Evolutionary conservation across 441 rosid genomes (phyloP).

Genomic region (Populus hybrid): DNA sequence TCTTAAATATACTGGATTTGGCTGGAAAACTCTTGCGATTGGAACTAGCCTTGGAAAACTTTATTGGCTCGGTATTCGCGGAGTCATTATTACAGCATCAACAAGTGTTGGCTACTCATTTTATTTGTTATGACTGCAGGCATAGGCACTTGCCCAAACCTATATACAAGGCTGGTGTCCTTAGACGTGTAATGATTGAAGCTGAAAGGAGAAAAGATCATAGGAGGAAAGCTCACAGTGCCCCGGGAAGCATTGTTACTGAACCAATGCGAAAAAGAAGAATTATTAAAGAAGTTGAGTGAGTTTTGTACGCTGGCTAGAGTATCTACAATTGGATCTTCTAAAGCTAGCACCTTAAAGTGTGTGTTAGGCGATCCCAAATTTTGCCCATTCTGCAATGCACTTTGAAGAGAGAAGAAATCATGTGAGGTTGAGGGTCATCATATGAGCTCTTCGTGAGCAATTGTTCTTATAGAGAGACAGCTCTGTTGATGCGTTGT

Average conservation of each 20-base stretch:
- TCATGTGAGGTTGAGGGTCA: too few relatives aligned
- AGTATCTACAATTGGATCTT: neutral
- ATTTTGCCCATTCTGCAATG: too few relatives aligned
- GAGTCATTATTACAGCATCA: neutral
- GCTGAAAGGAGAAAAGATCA: constrained; percentile 70
- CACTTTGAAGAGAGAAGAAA: too few relatives aligned
- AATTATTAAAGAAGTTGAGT: constrained; percentile 80
- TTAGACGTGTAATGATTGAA: constrained; percentile 50
- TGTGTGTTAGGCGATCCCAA: too few relatives aligned
- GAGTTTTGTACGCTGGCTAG: constrained; percentile 10
- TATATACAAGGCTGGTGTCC: constrained; percentile 61
- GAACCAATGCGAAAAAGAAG: constrained; percentile 62
- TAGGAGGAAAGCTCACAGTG: constrained; percentile 82
- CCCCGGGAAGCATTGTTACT: constrained; percentile 63
- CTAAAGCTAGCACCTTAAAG: too few relatives aligned
- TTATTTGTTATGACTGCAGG: constrained; percentile 38
- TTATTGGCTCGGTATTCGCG: too few relatives aligned
- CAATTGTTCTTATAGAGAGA: too few relatives aligned
- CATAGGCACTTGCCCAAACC: constrained; percentile 90
- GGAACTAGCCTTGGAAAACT: too few relatives aligned
- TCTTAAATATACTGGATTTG: neutral
- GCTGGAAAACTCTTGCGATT: neutral
- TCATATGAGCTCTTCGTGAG: too few relatives aligned
- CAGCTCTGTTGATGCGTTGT: too few relatives aligned
- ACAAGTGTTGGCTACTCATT: neutral